Evolutionary conservation across 805 yeast species (phyloP), one percentile per base, ranked within the genome.

Genomic region (Pichia membranifaciens): DNA sequence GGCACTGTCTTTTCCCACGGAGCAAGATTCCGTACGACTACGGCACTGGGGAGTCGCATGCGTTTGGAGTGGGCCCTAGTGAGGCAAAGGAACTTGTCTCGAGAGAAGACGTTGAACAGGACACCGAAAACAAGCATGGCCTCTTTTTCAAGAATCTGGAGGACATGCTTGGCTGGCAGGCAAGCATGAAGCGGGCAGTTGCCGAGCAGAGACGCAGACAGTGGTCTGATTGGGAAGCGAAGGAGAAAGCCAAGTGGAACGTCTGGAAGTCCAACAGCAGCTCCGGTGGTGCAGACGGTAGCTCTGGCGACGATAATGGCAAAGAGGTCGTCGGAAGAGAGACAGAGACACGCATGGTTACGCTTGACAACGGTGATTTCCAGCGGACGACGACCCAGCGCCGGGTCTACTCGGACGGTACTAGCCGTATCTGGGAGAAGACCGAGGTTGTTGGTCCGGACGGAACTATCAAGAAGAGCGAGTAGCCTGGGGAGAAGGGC

Each of bases 1-100:
- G 97, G 97, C 77, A 90, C 59, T 91, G 98, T 66, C 68, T 91
- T 40, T 84, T 90, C 64, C 96, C 96, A 12, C 72, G 73, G 58
- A 66, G 64, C 41, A 45, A 39, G 52, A 73, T 56, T 43, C 42
- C 37, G 7, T 40, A 40, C 21, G 43, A 40, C 32, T 40, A 40
- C 22, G 41, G 42, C 2, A 41, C 41, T 3, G 45, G 41, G n/a
- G 48, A 48, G 28, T 23, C 33, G 7, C 18, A n/a, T 15, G 48
- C 48, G 2, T 45, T 45, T 35, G 48, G 48, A 25, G 33, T 40
- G 13, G 28, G 35, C 16, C 16, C 33, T 16, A 35, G 17, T 10
- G 43, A 40, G 18, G 43, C 29, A 13, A 35, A 28, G 10, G 32
- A 38, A 13, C 62, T 61, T 13, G 58, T 81, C 47, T 71, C 82